Percentiles rank a stretch among this genome's conserved stretches.
These are phyloP conservation scores for Fusarium sp. DNA, from an alignment of 2,329 filamentous ascomycete genomes.

Conservation along the genomic window DNA sequence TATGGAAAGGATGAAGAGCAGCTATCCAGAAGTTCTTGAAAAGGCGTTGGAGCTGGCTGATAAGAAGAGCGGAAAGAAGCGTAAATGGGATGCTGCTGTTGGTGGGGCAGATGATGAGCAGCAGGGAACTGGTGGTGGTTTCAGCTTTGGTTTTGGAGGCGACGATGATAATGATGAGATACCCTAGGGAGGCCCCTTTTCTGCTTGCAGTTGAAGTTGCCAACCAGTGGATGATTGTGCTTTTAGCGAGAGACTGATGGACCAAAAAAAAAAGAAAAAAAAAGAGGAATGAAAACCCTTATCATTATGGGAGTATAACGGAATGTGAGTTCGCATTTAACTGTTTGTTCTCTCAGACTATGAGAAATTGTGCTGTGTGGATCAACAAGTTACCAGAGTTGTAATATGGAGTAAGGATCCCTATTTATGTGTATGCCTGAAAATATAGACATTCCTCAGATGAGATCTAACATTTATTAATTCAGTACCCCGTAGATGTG, in stretches of 20 bases:
- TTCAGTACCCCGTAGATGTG: background rate
- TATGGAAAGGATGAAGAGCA: slow-evolving; percentile 72
- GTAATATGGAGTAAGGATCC: no score
- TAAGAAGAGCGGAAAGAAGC: slow-evolving; percentile 75
- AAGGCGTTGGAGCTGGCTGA: slow-evolving; percentile 75
- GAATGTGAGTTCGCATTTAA: no score
- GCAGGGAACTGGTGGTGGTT: slow-evolving; percentile 53
- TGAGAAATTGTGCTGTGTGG: no score
- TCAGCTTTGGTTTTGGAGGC: slow-evolving; percentile 69
- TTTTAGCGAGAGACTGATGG: slow-evolving; percentile 10
- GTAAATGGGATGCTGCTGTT: slow-evolving; percentile 88
- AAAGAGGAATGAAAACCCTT: background rate
- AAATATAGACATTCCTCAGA: no score
- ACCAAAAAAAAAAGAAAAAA: background rate
- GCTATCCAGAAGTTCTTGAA: slow-evolving; percentile 76
- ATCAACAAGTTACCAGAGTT: no score
- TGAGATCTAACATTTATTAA: background rate
- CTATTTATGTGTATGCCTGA: no score
- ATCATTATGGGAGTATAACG: background rate
- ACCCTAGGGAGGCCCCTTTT: slow-evolving; percentile 49
- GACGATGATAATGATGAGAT: slow-evolving; percentile 64
- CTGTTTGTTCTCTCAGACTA: background rate
- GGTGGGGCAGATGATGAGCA: slow-evolving; percentile 53
- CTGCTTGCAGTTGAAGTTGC: slow-evolving; percentile 9
- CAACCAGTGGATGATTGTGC: slow-evolving; percentile 5